These are phyloP conservation scores for Cadophora sp. DNA, from an alignment of 2,329 filamentous ascomycete genomes.

Conservation along the genomic window DNA sequence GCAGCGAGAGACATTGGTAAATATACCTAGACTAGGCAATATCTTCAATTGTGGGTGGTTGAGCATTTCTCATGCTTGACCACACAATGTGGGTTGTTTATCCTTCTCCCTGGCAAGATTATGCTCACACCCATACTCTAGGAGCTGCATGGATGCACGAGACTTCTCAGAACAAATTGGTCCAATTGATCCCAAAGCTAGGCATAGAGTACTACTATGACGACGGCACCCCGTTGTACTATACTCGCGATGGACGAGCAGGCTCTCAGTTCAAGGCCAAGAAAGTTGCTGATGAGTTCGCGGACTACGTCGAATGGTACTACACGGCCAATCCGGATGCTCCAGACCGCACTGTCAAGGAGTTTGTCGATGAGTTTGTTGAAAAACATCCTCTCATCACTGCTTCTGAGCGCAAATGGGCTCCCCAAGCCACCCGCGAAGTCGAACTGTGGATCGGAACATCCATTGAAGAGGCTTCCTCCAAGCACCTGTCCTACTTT, in stretches of 20 bases:
- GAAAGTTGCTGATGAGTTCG: constrained; percentile 54
- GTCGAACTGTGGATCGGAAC: constrained; percentile 53
- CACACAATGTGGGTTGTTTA: constrained; percentile 45
- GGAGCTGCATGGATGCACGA: constrained; percentile 55
- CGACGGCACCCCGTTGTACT: constrained; percentile 51
- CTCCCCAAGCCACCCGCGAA: constrained; percentile 52
- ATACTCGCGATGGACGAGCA: constrained; percentile 50
- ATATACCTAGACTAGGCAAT: constrained; percentile 46
- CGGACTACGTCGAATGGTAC: constrained; percentile 51
- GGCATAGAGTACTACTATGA: constrained; percentile 54
- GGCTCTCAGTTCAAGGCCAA: constrained; percentile 55
- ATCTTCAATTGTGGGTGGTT: constrained; percentile 44
- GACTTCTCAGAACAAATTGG: constrained; percentile 52
- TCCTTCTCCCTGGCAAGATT: constrained; percentile 38
- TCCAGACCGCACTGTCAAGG: constrained; percentile 49
- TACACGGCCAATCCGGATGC: constrained; percentile 51
- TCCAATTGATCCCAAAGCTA: constrained; percentile 51
- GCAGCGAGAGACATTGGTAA: constrained; percentile 50
- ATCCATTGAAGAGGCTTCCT: constrained; percentile 50
- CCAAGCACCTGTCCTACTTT: constrained; percentile 52
- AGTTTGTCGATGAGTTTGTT: constrained; percentile 51
- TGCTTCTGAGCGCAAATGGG: constrained; percentile 51
- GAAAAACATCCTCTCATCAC: constrained; percentile 50
- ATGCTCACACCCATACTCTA: constrained; percentile 40
- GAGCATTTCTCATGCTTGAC: constrained; percentile 35